These are phyloP conservation scores for Pinus taeda DNA, from an alignment of 75 land plant genomes.

Conservation along the genomic window DNA sequence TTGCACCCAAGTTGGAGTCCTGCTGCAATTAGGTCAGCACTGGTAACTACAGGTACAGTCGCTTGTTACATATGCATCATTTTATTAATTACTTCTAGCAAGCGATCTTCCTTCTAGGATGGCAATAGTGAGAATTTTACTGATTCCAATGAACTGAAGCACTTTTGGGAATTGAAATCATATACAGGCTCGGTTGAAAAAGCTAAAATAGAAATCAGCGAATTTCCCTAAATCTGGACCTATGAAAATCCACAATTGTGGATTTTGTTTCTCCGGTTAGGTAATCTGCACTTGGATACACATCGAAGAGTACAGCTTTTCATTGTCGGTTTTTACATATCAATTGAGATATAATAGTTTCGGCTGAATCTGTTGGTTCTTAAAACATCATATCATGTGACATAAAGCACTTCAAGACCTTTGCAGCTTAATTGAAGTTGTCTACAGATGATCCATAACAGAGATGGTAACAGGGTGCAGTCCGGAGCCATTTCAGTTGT, in stretches of 20 bases:
- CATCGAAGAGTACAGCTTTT: not conserved
- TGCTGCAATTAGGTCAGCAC: constrained; percentile 16
- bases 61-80: no score
- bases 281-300: not conserved
- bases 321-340: no score
- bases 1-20: constrained; percentile 20
- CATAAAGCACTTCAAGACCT: no score
- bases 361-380: no score
- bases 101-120: no score
- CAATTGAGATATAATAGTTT: no score
- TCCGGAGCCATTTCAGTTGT: no score
- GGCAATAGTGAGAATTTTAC: not conserved
- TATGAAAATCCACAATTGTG: not conserved
- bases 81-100: not conserved
- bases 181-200: not conserved
- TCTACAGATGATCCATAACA: no score
- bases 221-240: not conserved
- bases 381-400: no score
- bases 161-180: no score
- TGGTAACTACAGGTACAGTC: constrained; percentile 14
- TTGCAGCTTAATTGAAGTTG: no score
- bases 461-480: no score
- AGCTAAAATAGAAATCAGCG: not conserved
- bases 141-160: not conserved
- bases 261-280: not conserved